phyloP scores from a whole-genome alignment of 805 yeast species.

The Wickerhamiella hasegawae region DNA sequence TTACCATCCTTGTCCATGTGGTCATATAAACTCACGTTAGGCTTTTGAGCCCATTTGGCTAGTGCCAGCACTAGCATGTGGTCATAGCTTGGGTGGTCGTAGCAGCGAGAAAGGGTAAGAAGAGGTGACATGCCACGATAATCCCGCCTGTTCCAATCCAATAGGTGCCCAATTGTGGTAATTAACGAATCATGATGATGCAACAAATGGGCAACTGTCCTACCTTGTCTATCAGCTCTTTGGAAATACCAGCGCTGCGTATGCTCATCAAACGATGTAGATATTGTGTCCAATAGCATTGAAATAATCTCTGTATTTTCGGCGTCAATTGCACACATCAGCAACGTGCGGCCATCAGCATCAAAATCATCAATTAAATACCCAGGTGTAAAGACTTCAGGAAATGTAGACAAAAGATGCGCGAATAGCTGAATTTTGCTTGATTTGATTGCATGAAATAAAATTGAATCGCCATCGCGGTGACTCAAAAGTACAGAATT shows the following conservation, averaged over 20 bases:
- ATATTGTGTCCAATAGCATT: constrained; percentile 32
- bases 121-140: constrained; percentile 60
- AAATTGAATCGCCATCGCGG: constrained; percentile 48
- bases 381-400: constrained; percentile 39
- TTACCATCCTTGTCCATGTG: constrained; percentile 66
- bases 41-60: constrained; percentile 2
- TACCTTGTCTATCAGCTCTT: constrained; percentile 32
- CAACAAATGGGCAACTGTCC: constrained; percentile 62
- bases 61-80: constrained; percentile 24
- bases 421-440: constrained; percentile 31
- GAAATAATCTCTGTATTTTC: constrained; percentile 32
- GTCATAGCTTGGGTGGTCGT: constrained; percentile 56
- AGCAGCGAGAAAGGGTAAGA: constrained; percentile 57
- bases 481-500: constrained; percentile 16
- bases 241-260: constrained; percentile 39
- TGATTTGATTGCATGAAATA: constrained; percentile 44
- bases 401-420: constrained; percentile 23
- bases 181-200: constrained; percentile 41
- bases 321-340: constrained; percentile 44
- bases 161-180: constrained; percentile 34
- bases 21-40: constrained; percentile 19
- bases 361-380: constrained; percentile 52
- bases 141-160: constrained; percentile 61
- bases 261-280: constrained; percentile 22
- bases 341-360: constrained; percentile 36